These are phyloP conservation scores for Yamadazyma epiphylla DNA, from an alignment of 1,139 yeast species.

Conservation along the genomic window DNA sequence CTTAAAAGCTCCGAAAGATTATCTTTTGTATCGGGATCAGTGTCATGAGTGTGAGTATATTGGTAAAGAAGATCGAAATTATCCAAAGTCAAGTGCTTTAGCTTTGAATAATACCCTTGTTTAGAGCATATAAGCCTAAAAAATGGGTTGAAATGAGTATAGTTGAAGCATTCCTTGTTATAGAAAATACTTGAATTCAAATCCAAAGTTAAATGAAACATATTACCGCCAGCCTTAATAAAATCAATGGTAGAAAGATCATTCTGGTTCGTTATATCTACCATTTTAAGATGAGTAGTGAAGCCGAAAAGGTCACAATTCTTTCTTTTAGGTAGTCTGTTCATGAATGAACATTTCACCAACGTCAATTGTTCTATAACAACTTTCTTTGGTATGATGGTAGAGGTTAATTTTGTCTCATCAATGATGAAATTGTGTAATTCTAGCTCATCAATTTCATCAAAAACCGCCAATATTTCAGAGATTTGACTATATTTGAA, in stretches of 20 bases:
- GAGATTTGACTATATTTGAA: constrained; percentile 33
- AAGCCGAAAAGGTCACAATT: constrained; percentile 26
- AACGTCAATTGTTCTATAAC: constrained; percentile 19
- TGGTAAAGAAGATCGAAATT: constrained; percentile 32
- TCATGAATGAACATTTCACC: constrained; percentile 23
- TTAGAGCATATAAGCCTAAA: constrained; percentile 42
- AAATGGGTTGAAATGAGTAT: constrained; percentile 35
- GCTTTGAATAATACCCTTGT: constrained; percentile 27
- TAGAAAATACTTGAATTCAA: constrained; percentile 48
- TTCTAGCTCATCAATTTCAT: constrained; percentile 38
- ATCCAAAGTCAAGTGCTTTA: constrained; percentile 23
- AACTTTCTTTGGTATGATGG: constrained; percentile 7
- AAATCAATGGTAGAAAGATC: constrained; percentile 51
- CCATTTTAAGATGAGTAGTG: constrained; percentile 32
- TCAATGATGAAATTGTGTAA: constrained; percentile 50
- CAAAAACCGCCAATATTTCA: constrained; percentile 36
- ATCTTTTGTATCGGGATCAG: constrained; percentile 16
- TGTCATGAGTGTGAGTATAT: constrained; percentile 15
- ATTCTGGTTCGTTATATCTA: constrained; percentile 33
- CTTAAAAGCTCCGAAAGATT: constrained; percentile 27
- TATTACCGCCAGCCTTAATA: constrained; percentile 20
- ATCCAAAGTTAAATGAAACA: constrained; percentile 40
- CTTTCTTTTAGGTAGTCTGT: constrained; percentile 14
- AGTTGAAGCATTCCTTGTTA: constrained; percentile 25
- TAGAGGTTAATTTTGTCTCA: constrained; percentile 14